A percentile compares a stretch with the other conserved stretches of the same genome.
phyloP scores from a whole-genome alignment of 2,329 filamentous ascomycete genomes.

The Blastomyces silverae region DNA sequence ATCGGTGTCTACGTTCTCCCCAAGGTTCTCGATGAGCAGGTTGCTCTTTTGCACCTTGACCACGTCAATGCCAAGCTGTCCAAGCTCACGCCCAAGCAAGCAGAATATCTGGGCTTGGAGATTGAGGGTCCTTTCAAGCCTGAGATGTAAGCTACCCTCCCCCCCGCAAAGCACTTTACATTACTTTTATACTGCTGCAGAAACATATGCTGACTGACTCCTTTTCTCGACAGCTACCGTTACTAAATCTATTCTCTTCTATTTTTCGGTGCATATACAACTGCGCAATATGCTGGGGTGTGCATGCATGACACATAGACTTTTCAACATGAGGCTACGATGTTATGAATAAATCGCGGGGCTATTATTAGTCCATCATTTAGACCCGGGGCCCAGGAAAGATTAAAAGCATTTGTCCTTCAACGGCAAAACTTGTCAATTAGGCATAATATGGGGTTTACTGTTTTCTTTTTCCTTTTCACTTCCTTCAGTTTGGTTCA shows the following conservation, averaged over 20 bases:
- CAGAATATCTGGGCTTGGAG: conserved; percentile 86
- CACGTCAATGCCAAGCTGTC: conserved; percentile 95
- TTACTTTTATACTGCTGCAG: not conserved
- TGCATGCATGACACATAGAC: conserved; percentile 34
- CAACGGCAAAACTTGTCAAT: conserved; percentile 49
- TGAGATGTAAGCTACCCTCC: conserved; percentile 59
- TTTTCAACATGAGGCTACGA: conserved; percentile 55
- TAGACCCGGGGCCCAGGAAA: conserved; percentile 37
- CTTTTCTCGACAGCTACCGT: conserved; percentile 49
- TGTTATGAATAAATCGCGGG: conserved; percentile 48
- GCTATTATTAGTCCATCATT: conserved; percentile 38
- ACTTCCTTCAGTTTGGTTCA: conserved; percentile 3
- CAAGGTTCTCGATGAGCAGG: conserved; percentile 99
- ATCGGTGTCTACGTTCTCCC: conserved; percentile 93
- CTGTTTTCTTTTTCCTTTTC: not conserved
- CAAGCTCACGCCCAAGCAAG: conserved; percentile 75
- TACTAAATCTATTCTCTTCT: conserved; percentile 50
- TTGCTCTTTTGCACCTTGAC: conserved; percentile 83
- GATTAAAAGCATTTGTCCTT: conserved; percentile 44
- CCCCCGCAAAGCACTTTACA: not conserved
- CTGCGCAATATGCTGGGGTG: conserved; percentile 16
- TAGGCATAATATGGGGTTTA: conserved; percentile 14
- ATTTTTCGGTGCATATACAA: conserved; percentile 25
- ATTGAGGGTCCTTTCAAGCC: conserved; percentile 90
- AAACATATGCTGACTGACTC: conserved; percentile 28